These are phyloP conservation scores for Irpex sp. DNA, from an alignment of 1,284 basidiomycete genomes.

Conservation along the genomic window DNA sequence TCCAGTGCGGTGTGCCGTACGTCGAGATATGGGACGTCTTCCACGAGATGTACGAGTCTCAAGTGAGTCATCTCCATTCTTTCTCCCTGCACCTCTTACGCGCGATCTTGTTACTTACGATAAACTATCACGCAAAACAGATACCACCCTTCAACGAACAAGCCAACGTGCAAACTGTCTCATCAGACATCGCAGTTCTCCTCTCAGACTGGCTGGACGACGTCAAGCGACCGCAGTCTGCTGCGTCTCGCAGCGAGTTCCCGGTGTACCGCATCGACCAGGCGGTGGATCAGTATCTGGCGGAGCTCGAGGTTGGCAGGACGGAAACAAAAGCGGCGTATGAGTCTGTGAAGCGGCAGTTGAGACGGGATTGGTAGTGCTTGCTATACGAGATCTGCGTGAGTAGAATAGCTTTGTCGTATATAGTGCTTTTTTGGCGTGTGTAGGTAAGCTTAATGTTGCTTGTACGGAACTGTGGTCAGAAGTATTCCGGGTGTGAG, in stretches of 20 bases:
- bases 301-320: constrained; percentile 55
- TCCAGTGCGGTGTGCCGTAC: constrained; percentile 72
- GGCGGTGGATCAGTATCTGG: constrained; percentile 64
- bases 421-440: constrained; percentile 3
- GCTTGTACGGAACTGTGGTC: not conserved
- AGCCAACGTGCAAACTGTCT: constrained; percentile 69
- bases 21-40: constrained; percentile 80
- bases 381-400: not conserved
- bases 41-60: constrained; percentile 83
- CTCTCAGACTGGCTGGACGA: constrained; percentile 74
- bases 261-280: constrained; percentile 70
- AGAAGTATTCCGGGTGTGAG: too few species aligned
- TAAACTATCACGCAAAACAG: constrained; percentile 29
- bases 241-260: constrained; percentile 48
- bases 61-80: too few species aligned
- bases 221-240: constrained; percentile 55
- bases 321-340: constrained; percentile 57
- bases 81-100: too few species aligned
- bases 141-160: constrained; percentile 81
- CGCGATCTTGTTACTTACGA: too few species aligned
- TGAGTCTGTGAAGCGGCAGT: constrained; percentile 61
- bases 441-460: not conserved
- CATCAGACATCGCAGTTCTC: constrained; percentile 71
- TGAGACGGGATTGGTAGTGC: constrained; percentile 49
- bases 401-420: constrained; percentile 3